Percentiles rank a stretch among this genome's conserved stretches.
These are phyloP conservation scores for Spinacia oleracea DNA, from an alignment of 179 eudicot genomes.

Conservation along the genomic window DNA sequence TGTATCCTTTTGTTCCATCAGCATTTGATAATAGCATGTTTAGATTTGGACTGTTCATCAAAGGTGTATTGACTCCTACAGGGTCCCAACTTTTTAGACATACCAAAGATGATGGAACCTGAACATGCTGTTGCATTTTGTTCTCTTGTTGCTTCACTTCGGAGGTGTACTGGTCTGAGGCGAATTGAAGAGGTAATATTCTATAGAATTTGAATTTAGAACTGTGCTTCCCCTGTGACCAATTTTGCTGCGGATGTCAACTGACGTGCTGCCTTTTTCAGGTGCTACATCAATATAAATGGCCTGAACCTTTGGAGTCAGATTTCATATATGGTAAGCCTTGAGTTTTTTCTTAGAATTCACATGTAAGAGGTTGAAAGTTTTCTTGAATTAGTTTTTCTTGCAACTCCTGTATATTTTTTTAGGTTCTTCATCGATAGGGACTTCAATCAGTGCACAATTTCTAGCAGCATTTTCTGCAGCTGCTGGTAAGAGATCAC, in stretches of 20 bases:
- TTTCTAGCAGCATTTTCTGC: constrained; percentile 91
- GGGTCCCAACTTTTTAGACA: constrained; percentile 58
- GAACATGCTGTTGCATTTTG: constrained; percentile 60
- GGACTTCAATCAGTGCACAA: constrained; percentile 66
- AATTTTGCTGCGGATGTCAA: not conserved
- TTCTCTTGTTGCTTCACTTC: constrained; percentile 69
- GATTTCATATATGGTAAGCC: constrained; percentile 74
- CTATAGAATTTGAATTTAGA: constrained; percentile 1
- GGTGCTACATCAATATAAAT: constrained; percentile 72
- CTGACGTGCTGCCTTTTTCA: constrained; percentile 24
- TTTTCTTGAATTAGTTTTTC: constrained; percentile 10
- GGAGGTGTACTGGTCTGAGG: constrained; percentile 76
- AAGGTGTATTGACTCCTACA: constrained; percentile 35
- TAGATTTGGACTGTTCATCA: constrained; percentile 1
- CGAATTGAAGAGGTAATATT: constrained; percentile 73
- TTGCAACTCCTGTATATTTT: constrained; percentile 11
- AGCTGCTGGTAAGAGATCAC: constrained; percentile 77
- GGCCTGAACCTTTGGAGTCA: constrained; percentile 87
- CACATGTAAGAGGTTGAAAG: not conserved
- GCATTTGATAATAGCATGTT: constrained; percentile 11
- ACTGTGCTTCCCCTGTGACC: not conserved
- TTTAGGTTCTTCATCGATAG: constrained; percentile 87
- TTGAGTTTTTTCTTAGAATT: constrained; percentile 22
- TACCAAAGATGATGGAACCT: constrained; percentile 39
- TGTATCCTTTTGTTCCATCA: not conserved